A percentile compares a stretch with the other conserved stretches of the same genome.
Evolutionary conservation across 1,284 basidiomycete genomes (phyloP).

Genomic region (Athelia sp.): DNA sequence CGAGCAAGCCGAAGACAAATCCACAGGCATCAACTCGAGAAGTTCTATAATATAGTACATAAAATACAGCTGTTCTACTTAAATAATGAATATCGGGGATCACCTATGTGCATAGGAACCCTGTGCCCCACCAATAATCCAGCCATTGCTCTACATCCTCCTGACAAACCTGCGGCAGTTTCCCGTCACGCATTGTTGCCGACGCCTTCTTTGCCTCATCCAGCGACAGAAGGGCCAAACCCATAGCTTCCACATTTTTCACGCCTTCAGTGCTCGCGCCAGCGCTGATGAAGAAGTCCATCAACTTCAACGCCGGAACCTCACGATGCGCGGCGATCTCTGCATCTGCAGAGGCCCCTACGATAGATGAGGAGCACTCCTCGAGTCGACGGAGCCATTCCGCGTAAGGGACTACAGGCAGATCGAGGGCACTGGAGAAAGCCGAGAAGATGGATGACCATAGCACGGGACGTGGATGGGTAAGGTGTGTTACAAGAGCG

Average conservation of each 20-base stretch:
- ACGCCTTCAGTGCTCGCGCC: constrained; percentile 3
- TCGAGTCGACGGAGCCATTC: constrained; percentile 24
- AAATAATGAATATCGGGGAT: not conserved
- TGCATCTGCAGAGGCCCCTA: not conserved
- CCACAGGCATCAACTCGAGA: no score
- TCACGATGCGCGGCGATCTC: not conserved
- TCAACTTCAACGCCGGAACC: constrained; percentile 25
- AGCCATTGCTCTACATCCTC: constrained; percentile 19
- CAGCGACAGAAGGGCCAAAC: constrained; percentile 12
- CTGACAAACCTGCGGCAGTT: constrained; percentile 8
- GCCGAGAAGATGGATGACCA: constrained; percentile 16
- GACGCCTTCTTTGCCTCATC: constrained; percentile 13
- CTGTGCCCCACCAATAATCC: constrained; percentile 14
- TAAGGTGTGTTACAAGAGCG: constrained; percentile 17
- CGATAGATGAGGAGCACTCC: constrained; percentile 7
- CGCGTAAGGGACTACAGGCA: constrained; percentile 20
- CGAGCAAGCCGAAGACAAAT: no score
- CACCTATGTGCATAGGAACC: constrained; percentile 6
- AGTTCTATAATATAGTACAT: no score
- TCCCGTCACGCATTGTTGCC: constrained; percentile 11
- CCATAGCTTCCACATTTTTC: constrained; percentile 11
- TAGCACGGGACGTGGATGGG: constrained; percentile 20
- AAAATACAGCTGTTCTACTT: no score
- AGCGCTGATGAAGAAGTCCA: constrained; percentile 20
- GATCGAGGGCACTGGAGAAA: constrained; percentile 14